phyloP scores from a whole-genome alignment of 306 rosid genomes.

The Acmispon strigosus region DNA sequence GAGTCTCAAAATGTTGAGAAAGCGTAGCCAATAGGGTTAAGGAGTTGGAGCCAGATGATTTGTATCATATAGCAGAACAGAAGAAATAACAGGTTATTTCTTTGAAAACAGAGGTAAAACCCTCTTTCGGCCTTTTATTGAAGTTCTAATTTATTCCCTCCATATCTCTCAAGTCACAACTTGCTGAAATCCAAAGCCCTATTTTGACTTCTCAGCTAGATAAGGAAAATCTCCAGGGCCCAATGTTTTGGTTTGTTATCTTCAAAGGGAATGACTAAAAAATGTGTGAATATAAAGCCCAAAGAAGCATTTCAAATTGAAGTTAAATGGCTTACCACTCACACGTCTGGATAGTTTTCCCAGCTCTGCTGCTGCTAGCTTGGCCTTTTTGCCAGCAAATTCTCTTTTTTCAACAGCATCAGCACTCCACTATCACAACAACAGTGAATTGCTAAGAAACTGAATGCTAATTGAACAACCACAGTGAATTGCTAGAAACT shows the following conservation, averaged over 20 bases:
- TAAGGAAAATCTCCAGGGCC: slow-evolving; percentile 8
- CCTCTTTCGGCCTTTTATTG: background rate
- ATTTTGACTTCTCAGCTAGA: background rate
- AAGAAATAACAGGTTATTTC: background rate
- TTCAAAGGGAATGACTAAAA: background rate
- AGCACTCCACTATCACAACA: slow-evolving; percentile 68
- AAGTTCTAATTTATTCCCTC: background rate
- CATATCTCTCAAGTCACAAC: background rate
- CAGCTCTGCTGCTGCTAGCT: slow-evolving; percentile 95
- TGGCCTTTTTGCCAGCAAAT: slow-evolving; percentile 86
- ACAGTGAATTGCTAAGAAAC: slow-evolving; percentile 19
- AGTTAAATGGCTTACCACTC: slow-evolving; percentile 52
- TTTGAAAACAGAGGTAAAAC: background rate
- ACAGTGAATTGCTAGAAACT: slow-evolving; percentile 7
- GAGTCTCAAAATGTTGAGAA: no score
- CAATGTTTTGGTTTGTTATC: slow-evolving; percentile 1
- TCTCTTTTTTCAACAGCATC: slow-evolving; percentile 83
- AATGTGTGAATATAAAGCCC: background rate
- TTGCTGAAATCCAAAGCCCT: background rate
- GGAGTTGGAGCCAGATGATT: background rate
- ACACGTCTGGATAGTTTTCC: slow-evolving; percentile 78
- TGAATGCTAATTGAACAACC: slow-evolving; percentile 6
- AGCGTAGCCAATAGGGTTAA: no score
- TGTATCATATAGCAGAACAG: background rate
- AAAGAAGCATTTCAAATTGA: background rate